Base-by-base conservation (phyloP, 306 rosid species). In the Medicago arabica region DNA sequence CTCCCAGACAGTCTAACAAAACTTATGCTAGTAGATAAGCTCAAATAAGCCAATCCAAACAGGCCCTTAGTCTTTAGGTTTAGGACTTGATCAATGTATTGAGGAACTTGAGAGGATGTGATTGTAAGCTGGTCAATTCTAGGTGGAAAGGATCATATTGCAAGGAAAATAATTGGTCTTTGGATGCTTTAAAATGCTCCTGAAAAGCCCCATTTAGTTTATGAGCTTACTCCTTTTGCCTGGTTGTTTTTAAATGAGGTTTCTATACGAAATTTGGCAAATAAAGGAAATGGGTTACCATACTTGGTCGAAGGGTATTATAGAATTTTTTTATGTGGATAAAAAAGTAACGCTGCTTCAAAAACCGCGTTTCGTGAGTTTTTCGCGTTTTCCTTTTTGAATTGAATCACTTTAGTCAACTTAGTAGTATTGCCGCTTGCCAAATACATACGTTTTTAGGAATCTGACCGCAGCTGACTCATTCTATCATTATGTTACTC, bases 131-230 rank as follows among this genome's bases (percentile, higher is more conserved):
- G 38, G 38, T 34, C 5, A 31, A 12, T 65, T 53, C 16, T 4
- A 16, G 5, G 44, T 17, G 44, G 64, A n/a, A 54, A 49, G 69
- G 73, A 13, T 75, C 38, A 3, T 28, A 51, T 63, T 17, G 61
- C 3, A 18, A 28, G 62, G 44, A 34, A 31, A 43, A 36, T 8
- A 43, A 14, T 43, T 4, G 18, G 54, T 57, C 43, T 41, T 60
- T 50, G 7, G 64, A 57, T 59, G 71, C 23, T 19, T 67, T 80
- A 16, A 66, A 66, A 25, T 65, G 44, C 41, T 54, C 31, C 8
- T 44, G 64, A 67, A 34, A 11, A 19, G 31, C 8, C 17, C 10
- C 9, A 46, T 66, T 44, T 63, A 72, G 41, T 72, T 72, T 31
- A 41, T 64, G 34, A 16, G 69, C 63, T 54, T 8, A 9, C 72